Evolutionary conservation across 2,329 filamentous ascomycete genomes (phyloP), one percentile per base, ranked within the genome.

Genomic region (Aspergillus chevalieri): DNA sequence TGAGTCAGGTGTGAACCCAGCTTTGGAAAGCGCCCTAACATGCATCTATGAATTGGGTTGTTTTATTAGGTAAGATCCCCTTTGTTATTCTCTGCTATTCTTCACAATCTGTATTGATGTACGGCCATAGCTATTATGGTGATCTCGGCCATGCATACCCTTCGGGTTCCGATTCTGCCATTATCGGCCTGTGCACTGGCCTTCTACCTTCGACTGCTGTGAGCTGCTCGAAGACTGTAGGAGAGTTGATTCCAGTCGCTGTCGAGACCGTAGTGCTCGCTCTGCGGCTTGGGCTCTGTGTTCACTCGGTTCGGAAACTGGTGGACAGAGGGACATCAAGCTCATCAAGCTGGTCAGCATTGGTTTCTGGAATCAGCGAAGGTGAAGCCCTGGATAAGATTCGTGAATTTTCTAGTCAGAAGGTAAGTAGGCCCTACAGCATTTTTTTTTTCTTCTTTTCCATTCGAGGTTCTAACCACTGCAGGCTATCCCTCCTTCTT

Each of bases 401-500:
- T 19, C 34, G 54, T 2, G 44, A 54, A 12, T 67, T 63, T 43
- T 58, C 52, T 5, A 39, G 39, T 19, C 47, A 54, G 14, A 63
- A 62, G 49, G 66, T 68, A 47, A 56, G 66, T 68, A 47, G 56
- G 62, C 55, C 12, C 12, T 4, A 5, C 22, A n/a, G 10, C 33
- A 7, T 22, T n/a, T 3, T 5, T n/a, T 3, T 5, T 12, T 9
- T 4, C 3, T 19, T 21, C 7, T 12, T 12, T 4, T 4, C 7
- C 15, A 10, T 21, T 41, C 2, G 21, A 30, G 5, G 7, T 38
- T 28, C 22, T 44, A n/a, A 48, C 55, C 55, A 49, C 51, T 21
- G 7, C 33, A 69, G 61, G 71, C 70, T 36, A 77, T 80, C 51
- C 68, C 78, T 39, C 66, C 66, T 15, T 75, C 78, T 42, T 76